These are phyloP conservation scores for Termitomyces heimii DNA, from an alignment of 768 basidiomycete genomes.

Conservation along the genomic window DNA sequence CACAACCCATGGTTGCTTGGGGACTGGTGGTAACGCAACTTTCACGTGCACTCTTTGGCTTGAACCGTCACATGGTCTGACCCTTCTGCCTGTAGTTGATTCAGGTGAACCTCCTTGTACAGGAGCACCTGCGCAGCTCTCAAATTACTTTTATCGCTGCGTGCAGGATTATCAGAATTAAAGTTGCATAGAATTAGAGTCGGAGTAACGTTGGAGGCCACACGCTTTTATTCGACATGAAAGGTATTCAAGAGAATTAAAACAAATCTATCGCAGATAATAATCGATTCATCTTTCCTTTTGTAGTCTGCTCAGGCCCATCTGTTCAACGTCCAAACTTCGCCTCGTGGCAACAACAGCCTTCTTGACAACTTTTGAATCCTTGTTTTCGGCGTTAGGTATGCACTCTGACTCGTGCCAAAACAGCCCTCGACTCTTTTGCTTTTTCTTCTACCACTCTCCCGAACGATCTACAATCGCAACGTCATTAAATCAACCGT, in stretches of 20 bases:
- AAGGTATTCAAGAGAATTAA: not conserved
- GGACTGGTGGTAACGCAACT: not conserved
- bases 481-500: not conserved
- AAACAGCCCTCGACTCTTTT: not conserved
- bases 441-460: not conserved
- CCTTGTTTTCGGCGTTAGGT: not conserved
- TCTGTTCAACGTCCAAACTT: not conserved
- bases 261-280: not conserved
- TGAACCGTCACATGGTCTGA: not conserved
- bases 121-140: not conserved
- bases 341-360: slow-evolving; percentile 7
- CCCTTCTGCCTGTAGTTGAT: not conserved
- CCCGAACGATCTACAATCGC: not conserved
- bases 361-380: not conserved
- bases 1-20: no score
- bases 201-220: not conserved
- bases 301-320: slow-evolving; percentile 1
- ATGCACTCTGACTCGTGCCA: not conserved
- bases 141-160: not conserved
- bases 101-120: not conserved
- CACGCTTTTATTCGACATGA: not conserved
- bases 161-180: not conserved
- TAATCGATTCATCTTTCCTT: not conserved
- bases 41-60: no score
- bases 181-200: no score